These are phyloP conservation scores for Lepiota brunneoincarnata DNA, from an alignment of 768 basidiomycete species.

Conservation along the genomic window DNA sequence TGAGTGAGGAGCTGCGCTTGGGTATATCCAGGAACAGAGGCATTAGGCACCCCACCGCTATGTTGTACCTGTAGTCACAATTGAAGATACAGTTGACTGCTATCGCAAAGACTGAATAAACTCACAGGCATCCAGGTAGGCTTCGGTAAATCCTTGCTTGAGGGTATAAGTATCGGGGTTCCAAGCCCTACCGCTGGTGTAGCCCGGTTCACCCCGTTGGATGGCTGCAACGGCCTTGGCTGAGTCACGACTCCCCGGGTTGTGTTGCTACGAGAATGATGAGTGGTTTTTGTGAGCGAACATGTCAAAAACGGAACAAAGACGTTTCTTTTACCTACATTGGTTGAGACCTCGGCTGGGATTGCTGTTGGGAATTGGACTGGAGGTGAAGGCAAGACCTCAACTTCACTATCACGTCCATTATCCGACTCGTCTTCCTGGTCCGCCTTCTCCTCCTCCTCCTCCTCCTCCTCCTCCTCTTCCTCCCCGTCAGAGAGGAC, in stretches of 20 bases:
- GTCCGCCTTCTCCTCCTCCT: slow-evolving; percentile 12
- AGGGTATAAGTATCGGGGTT: slow-evolving; percentile 32
- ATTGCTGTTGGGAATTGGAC: not conserved
- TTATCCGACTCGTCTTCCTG: not conserved
- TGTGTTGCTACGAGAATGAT: not conserved
- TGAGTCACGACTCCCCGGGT: not conserved
- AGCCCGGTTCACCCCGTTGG: not conserved
- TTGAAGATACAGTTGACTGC: slow-evolving; percentile 9
- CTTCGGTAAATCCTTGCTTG: slow-evolving; percentile 24
- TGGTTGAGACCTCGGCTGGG: slow-evolving; percentile 9
- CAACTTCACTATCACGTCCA: slow-evolving; percentile 1
- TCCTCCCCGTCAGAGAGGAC: slow-evolving; percentile 38
- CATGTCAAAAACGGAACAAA: not conserved
- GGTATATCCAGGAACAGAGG: slow-evolving; percentile 7
- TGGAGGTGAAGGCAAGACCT: slow-evolving; percentile 14
- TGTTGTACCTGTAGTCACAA: not conserved
- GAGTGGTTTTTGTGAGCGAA: not conserved
- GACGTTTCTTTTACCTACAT: not conserved
- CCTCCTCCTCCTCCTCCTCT: slow-evolving; percentile 17
- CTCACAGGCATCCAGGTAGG: not conserved
- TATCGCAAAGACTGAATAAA: slow-evolving; percentile 14
- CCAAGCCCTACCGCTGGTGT: slow-evolving; percentile 12
- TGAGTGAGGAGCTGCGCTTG: not conserved
- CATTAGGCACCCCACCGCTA: not conserved
- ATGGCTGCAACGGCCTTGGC: slow-evolving; percentile 6